Conservation (phyloP, 2,329 filamentous ascomycete species). For the Sordariomycetes sp. region DNA sequence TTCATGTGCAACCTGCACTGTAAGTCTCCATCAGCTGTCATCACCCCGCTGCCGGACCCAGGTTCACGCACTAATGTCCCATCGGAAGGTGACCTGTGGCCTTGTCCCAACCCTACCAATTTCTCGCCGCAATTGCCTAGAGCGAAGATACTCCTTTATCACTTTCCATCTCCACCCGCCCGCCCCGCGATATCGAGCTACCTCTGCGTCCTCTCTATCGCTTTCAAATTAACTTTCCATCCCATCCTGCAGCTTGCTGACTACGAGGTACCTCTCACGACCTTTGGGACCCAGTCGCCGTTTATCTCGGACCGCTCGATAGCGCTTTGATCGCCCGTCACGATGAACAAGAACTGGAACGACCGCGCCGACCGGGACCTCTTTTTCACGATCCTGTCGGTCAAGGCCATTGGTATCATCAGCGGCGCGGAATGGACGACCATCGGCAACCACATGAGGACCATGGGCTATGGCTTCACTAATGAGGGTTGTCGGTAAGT, state of each 20-base stretch:
- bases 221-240: neutral
- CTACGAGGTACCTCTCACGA: neutral
- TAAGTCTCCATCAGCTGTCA: no score
- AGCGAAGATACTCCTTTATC: slow-evolving; percentile 2
- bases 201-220: neutral
- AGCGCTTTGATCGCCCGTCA: slow-evolving; percentile 9
- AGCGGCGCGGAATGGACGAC: slow-evolving; percentile 48
- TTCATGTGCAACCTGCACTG: no score
- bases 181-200: neutral
- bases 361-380: slow-evolving; percentile 49
- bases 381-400: slow-evolving; percentile 48
- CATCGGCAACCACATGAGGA: slow-evolving; percentile 47
- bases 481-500: slow-evolving; percentile 52
- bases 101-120: slow-evolving; percentile 14
- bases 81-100: neutral
- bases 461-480: slow-evolving; percentile 46
- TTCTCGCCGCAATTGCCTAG: slow-evolving; percentile 27
- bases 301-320: neutral
- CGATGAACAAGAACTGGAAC: slow-evolving; percentile 48
- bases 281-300: neutral
- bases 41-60: neutral
- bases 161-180: slow-evolving; percentile 1
- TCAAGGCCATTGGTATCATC: slow-evolving; percentile 51
- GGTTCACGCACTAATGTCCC: neutral
- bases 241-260: neutral